Percentiles rank a stretch among this genome's conserved stretches.
Conservation (phyloP, 805 yeast species). For the Pachysolen tannophilus region DNA sequence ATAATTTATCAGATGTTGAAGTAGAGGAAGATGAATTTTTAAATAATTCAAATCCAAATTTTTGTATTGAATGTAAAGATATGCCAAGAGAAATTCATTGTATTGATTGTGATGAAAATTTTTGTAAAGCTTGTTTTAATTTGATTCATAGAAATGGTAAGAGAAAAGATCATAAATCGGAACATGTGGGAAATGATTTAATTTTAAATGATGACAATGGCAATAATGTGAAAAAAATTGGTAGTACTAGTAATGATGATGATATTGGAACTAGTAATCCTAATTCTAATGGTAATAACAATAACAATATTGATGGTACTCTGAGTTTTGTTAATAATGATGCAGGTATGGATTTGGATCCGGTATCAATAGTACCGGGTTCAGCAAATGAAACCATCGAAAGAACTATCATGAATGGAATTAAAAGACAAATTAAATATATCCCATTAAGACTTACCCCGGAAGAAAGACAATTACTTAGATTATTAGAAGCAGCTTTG, state of each 20-base stretch:
- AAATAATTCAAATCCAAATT: slow-evolving; percentile 24
- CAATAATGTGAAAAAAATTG: slow-evolving; percentile 10
- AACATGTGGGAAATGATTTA: slow-evolving; percentile 14
- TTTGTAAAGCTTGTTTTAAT: slow-evolving; percentile 63
- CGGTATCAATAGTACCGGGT: too few relatives aligned
- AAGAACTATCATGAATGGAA: slow-evolving; percentile 23
- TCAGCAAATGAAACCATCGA: slow-evolving; percentile 13
- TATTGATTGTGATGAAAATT: slow-evolving; percentile 53
- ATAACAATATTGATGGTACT: too few relatives aligned
- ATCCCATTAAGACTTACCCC: slow-evolving; percentile 63
- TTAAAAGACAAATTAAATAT: slow-evolving; percentile 38
- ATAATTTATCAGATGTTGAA: background rate
- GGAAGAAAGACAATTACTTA: slow-evolving; percentile 61
- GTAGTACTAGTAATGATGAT: slow-evolving; percentile 11
- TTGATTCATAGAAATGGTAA: slow-evolving; percentile 66
- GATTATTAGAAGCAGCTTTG: slow-evolving; percentile 66
- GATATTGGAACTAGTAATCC: slow-evolving; percentile 12
- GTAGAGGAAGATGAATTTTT: slow-evolving; percentile 16
- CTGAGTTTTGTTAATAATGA: slow-evolving; percentile 15
- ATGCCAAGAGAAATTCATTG: slow-evolving; percentile 64
- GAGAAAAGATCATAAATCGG: slow-evolving; percentile 36
- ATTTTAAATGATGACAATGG: slow-evolving; percentile 13
- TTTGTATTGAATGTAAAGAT: slow-evolving; percentile 67
- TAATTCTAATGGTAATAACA: slow-evolving; percentile 9
- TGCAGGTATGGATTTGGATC: background rate